Evolutionary conservation across 2,329 filamentous ascomycete species (phyloP).

Genomic region (Alternaria arborescens): DNA sequence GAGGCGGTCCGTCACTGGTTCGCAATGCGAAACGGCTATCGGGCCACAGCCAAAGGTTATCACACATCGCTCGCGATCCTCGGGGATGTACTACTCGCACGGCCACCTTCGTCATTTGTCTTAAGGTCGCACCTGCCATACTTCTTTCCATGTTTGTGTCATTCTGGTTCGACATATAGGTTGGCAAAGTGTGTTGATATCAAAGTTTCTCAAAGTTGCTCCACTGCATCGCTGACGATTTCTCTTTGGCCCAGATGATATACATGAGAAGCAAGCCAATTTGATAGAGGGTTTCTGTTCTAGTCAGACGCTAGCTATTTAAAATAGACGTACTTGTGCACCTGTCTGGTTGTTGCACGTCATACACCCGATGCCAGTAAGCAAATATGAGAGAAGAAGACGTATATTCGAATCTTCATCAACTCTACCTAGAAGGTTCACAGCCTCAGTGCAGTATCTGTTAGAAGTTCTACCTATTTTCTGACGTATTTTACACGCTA

Average conservation of each 20-base stretch:
- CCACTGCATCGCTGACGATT: not conserved
- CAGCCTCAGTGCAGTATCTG: too few species aligned
- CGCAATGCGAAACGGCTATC: not conserved
- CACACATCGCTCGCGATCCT: not conserved
- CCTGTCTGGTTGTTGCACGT: not conserved
- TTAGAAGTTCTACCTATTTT: not conserved
- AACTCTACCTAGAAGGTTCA: not conserved
- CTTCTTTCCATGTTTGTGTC: not conserved
- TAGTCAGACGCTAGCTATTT: not conserved
- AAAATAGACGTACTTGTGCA: not conserved
- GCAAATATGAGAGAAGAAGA: not conserved
- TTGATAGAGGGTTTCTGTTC: not conserved
- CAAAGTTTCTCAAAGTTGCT: not conserved
- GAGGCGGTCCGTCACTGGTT: slow-evolving; percentile 4
- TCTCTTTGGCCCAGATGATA: not conserved
- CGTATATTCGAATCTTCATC: not conserved
- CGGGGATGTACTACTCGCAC: not conserved
- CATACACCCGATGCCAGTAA: not conserved
- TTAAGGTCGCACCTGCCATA: not conserved
- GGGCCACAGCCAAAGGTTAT: not conserved
- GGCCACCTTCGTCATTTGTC: not conserved
- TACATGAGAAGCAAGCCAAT: not conserved
- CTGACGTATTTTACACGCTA: not conserved
- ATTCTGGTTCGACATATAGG: not conserved
- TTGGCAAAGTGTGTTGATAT: not conserved